Evolutionary conservation across 768 basidiomycete genomes (phyloP).

Genomic region (Suillus alpinus): DNA sequence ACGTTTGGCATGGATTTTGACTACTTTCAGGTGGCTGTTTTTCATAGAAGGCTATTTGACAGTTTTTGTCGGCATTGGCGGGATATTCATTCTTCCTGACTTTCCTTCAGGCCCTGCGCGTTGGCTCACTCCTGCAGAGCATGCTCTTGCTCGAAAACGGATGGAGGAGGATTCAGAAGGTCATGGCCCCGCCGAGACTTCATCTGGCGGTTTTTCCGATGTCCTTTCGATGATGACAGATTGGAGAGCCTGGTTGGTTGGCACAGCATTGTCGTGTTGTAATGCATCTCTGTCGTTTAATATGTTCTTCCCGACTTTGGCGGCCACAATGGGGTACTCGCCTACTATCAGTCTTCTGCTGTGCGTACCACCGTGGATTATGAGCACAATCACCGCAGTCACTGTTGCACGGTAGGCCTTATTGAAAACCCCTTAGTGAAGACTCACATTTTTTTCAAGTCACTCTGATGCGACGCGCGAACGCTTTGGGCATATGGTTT

Average conservation of each 20-base stretch:
- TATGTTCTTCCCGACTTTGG: constrained; percentile 73
- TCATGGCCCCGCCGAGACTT: constrained; percentile 45
- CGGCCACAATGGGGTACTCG: constrained; percentile 62
- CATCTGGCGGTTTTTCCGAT: constrained; percentile 36
- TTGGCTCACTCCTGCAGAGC: constrained; percentile 56
- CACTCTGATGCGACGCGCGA: constrained; percentile 70
- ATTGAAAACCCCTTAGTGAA: not conserved
- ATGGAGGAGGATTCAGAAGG: constrained; percentile 58
- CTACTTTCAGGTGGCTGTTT: constrained; percentile 58
- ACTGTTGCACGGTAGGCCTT: constrained; percentile 2
- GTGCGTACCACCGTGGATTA: constrained; percentile 64
- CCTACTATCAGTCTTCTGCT: constrained; percentile 61
- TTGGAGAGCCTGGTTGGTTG: constrained; percentile 79
- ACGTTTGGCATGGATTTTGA: not conserved
- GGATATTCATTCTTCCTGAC: constrained; percentile 66
- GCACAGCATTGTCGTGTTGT: constrained; percentile 56
- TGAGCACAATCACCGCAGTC: constrained; percentile 31
- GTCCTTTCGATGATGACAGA: constrained; percentile 58
- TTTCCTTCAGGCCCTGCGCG: constrained; percentile 55
- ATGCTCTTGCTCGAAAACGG: constrained; percentile 48
- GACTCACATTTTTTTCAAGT: constrained; percentile 25
- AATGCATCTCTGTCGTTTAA: constrained; percentile 62
- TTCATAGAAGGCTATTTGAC: constrained; percentile 60
- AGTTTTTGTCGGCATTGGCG: constrained; percentile 43
- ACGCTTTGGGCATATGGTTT: constrained; percentile 64